Conservation (phyloP, 2,329 filamentous ascomycete genomes). For the Xylogone sp. region DNA sequence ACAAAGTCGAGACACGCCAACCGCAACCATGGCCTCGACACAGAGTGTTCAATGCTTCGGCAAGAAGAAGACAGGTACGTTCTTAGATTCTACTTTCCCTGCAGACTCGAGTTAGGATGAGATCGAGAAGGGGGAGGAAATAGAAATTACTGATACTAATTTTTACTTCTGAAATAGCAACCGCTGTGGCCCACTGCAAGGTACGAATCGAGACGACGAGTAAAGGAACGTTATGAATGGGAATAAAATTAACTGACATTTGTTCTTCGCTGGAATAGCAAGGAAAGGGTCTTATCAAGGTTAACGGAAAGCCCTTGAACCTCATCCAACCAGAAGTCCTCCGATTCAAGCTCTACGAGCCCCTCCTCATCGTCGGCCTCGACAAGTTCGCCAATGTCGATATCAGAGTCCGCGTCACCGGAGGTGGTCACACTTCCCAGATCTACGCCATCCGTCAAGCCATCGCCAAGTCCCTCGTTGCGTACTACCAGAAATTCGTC, state of each 20-base stretch:
- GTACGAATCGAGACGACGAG: conserved; percentile 39
- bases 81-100: neutral
- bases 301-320: conserved; percentile 93
- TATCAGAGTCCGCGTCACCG: conserved; percentile 93
- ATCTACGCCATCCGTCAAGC: conserved; percentile 98
- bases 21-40: conserved; percentile 49
- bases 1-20: conserved; percentile 4
- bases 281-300: conserved; percentile 91
- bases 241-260: conserved; percentile 19
- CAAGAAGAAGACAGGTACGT: conserved; percentile 75
- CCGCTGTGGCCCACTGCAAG: conserved; percentile 75
- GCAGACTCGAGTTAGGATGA: neutral
- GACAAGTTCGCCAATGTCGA: conserved; percentile 98
- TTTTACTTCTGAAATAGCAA: conserved; percentile 45
- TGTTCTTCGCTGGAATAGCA: conserved; percentile 40
- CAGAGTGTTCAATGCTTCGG: conserved; percentile 97
- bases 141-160: no score
- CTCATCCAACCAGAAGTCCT: conserved; percentile 96
- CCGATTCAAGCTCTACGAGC: conserved; percentile 99
- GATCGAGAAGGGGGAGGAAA: no score
- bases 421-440: conserved; percentile 97
- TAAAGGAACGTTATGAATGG: neutral
- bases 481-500: conserved; percentile 99
- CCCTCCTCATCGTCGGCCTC: conserved; percentile 90
- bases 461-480: conserved; percentile 94